phyloP scores from a whole-genome alignment of 1,284 basidiomycete species.

The Ceratobasidium sp. region DNA sequence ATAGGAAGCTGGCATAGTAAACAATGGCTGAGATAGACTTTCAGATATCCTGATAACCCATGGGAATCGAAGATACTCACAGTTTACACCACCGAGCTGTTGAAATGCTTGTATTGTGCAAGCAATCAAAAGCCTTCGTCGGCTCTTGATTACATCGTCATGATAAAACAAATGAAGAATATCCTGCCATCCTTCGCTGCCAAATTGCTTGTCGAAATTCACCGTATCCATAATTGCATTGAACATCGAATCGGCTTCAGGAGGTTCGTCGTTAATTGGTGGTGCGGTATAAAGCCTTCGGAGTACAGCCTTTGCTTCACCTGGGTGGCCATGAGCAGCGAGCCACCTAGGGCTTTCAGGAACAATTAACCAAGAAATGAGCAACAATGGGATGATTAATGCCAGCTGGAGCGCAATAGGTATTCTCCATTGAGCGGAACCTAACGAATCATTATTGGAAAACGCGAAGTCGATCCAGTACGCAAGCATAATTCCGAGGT shows the following conservation, averaged over 20 bases:
- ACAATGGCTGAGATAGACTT: slow-evolving; percentile 7
- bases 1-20: slow-evolving; percentile 7
- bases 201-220: slow-evolving; percentile 16
- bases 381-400: slow-evolving; percentile 1
- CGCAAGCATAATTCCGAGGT: slow-evolving; percentile 16
- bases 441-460: neutral
- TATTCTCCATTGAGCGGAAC: slow-evolving; percentile 10
- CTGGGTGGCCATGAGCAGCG: neutral
- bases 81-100: slow-evolving; percentile 17
- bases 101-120: slow-evolving; percentile 23
- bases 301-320: neutral
- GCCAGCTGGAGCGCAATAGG: slow-evolving; percentile 9
- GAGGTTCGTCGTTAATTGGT: neutral
- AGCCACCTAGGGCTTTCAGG: slow-evolving; percentile 1
- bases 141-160: slow-evolving; percentile 9
- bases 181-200: slow-evolving; percentile 2
- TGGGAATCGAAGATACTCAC: neutral
- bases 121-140: slow-evolving; percentile 8
- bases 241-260: neutral
- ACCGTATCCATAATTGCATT: neutral
- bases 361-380: neutral
- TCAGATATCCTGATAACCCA: neutral
- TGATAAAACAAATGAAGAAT: neutral
- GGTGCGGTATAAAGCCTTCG: slow-evolving; percentile 1
- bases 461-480: slow-evolving; percentile 14